These are phyloP conservation scores for Phytopythium ostracodes DNA, from an alignment of 352 stramenopile genomes.

Conservation along the genomic window DNA sequence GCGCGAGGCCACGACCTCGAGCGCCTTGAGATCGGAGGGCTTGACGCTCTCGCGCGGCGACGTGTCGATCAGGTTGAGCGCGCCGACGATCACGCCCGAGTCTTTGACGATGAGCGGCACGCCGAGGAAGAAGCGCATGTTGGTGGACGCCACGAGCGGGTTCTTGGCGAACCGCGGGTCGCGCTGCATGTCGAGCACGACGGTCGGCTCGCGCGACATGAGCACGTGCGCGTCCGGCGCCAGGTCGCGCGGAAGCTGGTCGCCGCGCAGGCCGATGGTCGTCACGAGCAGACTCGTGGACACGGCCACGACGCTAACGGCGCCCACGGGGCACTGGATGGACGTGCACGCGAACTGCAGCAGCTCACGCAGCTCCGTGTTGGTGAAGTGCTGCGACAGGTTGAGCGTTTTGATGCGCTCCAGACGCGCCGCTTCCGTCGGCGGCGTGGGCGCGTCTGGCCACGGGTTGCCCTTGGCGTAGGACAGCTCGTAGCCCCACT, in stretches of 20 bases:
- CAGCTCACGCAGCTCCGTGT: slow-evolving; percentile 65
- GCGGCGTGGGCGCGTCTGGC: slow-evolving; percentile 64
- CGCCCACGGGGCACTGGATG: slow-evolving; percentile 64
- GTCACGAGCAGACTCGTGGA: slow-evolving; percentile 75
- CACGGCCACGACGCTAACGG: slow-evolving; percentile 63
- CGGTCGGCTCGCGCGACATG: slow-evolving; percentile 66
- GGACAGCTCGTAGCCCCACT: slow-evolving; percentile 60
- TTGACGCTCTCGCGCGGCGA: slow-evolving; percentile 58
- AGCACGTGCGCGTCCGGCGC: slow-evolving; percentile 70
- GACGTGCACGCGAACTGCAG: slow-evolving; percentile 68
- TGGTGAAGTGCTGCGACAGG: slow-evolving; percentile 74
- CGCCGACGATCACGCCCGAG: slow-evolving; percentile 57
- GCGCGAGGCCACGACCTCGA: slow-evolving; percentile 61
- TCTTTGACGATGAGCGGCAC: slow-evolving; percentile 70
- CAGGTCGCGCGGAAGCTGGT: slow-evolving; percentile 76
- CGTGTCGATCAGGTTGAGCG: slow-evolving; percentile 68
- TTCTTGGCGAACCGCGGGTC: slow-evolving; percentile 80
- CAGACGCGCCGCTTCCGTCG: slow-evolving; percentile 48
- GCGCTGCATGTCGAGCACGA: slow-evolving; percentile 70
- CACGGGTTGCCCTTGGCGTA: slow-evolving; percentile 74
- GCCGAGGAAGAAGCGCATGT: slow-evolving; percentile 78
- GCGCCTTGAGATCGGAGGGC: slow-evolving; percentile 56
- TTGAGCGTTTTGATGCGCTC: slow-evolving; percentile 61
- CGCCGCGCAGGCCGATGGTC: slow-evolving; percentile 63
- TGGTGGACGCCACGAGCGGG: slow-evolving; percentile 59